Conservation (phyloP, 768 basidiomycete species). For the Panellus pusillus region DNA sequence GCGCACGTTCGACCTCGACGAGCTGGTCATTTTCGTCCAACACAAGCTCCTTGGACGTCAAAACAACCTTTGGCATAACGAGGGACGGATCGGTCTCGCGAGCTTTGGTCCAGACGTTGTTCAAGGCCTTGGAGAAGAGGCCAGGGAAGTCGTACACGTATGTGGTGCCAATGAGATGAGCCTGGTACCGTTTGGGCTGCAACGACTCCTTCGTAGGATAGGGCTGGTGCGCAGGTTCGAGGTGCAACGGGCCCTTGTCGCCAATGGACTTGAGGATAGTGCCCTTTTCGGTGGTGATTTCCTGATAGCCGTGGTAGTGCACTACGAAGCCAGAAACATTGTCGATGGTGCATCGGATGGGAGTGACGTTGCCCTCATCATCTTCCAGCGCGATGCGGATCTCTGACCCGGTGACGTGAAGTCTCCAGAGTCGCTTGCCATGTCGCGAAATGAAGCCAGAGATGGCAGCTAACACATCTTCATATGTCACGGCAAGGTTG, state of each 20-base stretch:
- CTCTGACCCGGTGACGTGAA: slow-evolving; percentile 97
- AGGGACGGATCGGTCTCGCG: slow-evolving; percentile 64
- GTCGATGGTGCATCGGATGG: slow-evolving; percentile 97
- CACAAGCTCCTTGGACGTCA: slow-evolving; percentile 88
- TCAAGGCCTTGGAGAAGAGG: slow-evolving; percentile 94
- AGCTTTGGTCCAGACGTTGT: slow-evolving; percentile 86
- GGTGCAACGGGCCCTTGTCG: slow-evolving; percentile 93
- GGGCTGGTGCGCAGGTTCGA: slow-evolving; percentile 89
- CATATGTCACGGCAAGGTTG: slow-evolving; percentile 91
- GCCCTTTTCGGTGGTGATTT: slow-evolving; percentile 95
- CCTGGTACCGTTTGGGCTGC: slow-evolving; percentile 98
- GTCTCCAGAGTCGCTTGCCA: slow-evolving; percentile 96
- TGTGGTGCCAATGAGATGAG: slow-evolving; percentile 96
- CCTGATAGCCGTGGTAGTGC: slow-evolving; percentile 97
- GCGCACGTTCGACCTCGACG: slow-evolving; percentile 85
- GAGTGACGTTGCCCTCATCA: slow-evolving; percentile 89
- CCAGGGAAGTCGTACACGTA: slow-evolving; percentile 99
- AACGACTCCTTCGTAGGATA: slow-evolving; percentile 98
- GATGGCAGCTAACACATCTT: slow-evolving; percentile 94
- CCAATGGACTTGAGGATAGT: slow-evolving; percentile 98
- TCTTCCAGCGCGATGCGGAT: slow-evolving; percentile 96
- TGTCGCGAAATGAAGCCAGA: slow-evolving; percentile 99
- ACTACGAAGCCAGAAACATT: slow-evolving; percentile 99
- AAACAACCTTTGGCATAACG: slow-evolving; percentile 70
- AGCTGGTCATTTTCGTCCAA: slow-evolving; percentile 92